Evolutionary conservation across 1,284 basidiomycete species (phyloP).

Genomic region (Ustilago tritici): DNA sequence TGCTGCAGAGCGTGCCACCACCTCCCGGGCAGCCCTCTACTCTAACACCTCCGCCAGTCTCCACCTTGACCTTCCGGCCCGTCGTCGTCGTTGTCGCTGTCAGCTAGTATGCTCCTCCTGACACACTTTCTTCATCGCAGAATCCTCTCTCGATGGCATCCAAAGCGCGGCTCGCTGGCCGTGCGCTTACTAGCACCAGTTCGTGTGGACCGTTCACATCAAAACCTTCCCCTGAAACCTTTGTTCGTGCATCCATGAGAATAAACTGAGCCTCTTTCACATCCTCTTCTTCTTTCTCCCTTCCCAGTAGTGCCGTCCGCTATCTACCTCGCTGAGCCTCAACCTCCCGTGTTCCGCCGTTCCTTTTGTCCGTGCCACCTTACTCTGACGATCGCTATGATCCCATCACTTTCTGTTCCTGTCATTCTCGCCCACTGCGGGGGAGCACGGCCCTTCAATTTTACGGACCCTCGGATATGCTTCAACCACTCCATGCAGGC

Average conservation of each 20-base stretch:
- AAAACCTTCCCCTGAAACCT: too few relatives aligned
- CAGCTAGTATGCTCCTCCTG: not conserved
- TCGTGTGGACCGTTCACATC: too few relatives aligned
- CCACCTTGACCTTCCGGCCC: too few relatives aligned
- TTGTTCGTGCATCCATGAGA: too few relatives aligned
- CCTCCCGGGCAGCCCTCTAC: too few relatives aligned
- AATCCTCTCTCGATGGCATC: not conserved
- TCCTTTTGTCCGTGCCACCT: not conserved
- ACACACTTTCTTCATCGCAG: not conserved
- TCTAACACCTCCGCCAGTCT: too few relatives aligned
- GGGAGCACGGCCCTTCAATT: slow-evolving; percentile 5
- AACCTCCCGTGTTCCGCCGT: not conserved
- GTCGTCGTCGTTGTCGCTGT: too few relatives aligned
- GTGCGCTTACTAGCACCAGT: too few relatives aligned
- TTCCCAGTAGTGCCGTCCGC: not conserved
- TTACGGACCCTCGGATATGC: too few relatives aligned
- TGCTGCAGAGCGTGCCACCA: too few relatives aligned
- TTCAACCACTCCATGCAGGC: not conserved
- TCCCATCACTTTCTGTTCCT: not conserved
- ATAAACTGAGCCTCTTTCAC: slow-evolving; percentile 5
- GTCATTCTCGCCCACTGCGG: not conserved
- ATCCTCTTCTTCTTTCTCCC: not conserved
- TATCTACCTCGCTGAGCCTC: not conserved
- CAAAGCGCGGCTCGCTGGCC: not conserved
- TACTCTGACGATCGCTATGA: not conserved